Base-by-base conservation (phyloP, 805 yeast genomes). In the Naumovozyma castellii region DNA sequence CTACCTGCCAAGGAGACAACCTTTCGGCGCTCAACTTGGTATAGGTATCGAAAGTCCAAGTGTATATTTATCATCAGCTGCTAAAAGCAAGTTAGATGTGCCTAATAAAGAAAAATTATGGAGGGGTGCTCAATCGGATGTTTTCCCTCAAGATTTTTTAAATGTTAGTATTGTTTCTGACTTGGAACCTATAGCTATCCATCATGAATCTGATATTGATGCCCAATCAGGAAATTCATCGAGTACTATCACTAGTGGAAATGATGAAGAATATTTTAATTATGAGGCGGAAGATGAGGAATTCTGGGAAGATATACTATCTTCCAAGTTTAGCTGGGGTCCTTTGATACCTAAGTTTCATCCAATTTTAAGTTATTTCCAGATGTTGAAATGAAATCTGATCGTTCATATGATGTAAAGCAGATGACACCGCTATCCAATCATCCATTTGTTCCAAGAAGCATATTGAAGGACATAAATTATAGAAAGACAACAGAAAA, bases 11-110 rank as follows among this genome's bases (percentile, higher is more conserved):
- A 37, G 37, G 18, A 39, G 41, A 20, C 44, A 47, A 34, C 48
- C 48, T 40, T 38, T 43, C 15, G 57, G 57, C 14, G 43, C 46
- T n/a, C 57, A 53, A 37, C 36, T 51, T 25, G 56, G 49, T 8
- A 38, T 50, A 13, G 57, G 57, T 32, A 41, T 51, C 5, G 34
- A 36, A 36, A 43, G 51, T 32, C 40, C 51, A 12, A 42, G 50
- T 17, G 29, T 53, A 5, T 51, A 49, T 30, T 19, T 33, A 17
- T 36, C 44, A 13, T 29, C 13, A 29, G 13, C 32, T 14, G 8
- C 32, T 5, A 29, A 9, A 8, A 29, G 5, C 8, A 29, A n/a
- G 13, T n/a, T 14, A 12, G 32, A 29, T 5, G 42, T 39, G 5
- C 18, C 17, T 9, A 32, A 40, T 5, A 34, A 37, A 15, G 27